Evolutionary conservation across 768 basidiomycete genomes (phyloP).

Genomic region (Tricholoma flavovirens): DNA sequence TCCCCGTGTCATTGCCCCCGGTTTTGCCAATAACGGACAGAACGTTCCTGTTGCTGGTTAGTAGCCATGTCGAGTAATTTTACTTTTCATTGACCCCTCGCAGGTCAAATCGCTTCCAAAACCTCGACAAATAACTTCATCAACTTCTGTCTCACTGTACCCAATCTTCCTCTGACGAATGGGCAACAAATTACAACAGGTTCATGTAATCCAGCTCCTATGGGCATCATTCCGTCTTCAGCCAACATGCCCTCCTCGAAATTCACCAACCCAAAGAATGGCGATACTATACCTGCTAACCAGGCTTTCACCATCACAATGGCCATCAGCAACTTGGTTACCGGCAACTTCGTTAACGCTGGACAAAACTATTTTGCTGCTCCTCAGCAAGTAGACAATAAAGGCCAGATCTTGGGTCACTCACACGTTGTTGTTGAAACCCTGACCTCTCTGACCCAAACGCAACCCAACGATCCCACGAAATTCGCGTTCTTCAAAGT

Average conservation of each 20-base stretch:
- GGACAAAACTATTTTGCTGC: conserved; percentile 43
- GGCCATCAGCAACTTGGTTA: conserved; percentile 32
- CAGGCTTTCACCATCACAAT: conserved; percentile 41
- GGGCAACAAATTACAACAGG: conserved; percentile 43
- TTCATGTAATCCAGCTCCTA: conserved; percentile 53
- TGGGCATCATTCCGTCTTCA: conserved; percentile 43
- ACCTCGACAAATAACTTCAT: conserved; percentile 58
- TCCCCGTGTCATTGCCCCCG: conserved; percentile 41
- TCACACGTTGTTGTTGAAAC: conserved; percentile 50
- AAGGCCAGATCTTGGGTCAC: conserved; percentile 45
- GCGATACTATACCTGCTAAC: conserved; percentile 37
- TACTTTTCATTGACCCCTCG: conserved; percentile 14
- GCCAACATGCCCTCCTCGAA: conserved; percentile 40
- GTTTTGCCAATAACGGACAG: conserved; percentile 47
- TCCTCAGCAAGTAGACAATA: conserved; percentile 42
- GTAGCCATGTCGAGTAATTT: conserved; percentile 11
- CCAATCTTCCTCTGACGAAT: conserved; percentile 43
- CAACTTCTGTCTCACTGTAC: conserved; percentile 41
- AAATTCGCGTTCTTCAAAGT: conserved; percentile 51
- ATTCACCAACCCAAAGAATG: conserved; percentile 36
- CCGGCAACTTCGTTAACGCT: conserved; percentile 48
- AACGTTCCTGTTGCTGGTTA: conserved; percentile 31
- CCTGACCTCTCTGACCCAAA: conserved; percentile 34
- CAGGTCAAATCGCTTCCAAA: conserved; percentile 42
- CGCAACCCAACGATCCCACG: conserved; percentile 37